Evolutionary conservation across 2,329 filamentous ascomycete species (phyloP).

Genomic region (Colletotrichum lindemuthianum): DNA sequence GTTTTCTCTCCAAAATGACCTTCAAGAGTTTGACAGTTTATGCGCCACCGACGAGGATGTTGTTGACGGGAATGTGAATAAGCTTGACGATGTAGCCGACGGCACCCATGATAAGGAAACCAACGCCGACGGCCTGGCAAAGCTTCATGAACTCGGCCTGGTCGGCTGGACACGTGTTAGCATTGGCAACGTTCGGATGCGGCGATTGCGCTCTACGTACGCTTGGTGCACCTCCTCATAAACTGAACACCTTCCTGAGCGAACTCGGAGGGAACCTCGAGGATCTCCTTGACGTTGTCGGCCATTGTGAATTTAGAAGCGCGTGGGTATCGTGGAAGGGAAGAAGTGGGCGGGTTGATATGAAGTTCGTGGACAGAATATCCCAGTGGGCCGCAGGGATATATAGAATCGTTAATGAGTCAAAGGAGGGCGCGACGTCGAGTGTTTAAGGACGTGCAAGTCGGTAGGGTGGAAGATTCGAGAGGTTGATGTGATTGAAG

Average conservation of each 20-base stretch:
- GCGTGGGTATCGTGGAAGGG: slow-evolving; percentile 28
- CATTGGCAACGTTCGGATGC: not conserved
- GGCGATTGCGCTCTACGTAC: slow-evolving; percentile 49
- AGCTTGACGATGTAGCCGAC: slow-evolving; percentile 78
- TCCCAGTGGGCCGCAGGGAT: slow-evolving; percentile 27
- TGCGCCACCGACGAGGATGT: slow-evolving; percentile 74
- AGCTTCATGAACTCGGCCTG: slow-evolving; percentile 56
- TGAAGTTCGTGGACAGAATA: slow-evolving; percentile 14
- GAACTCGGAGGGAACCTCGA: slow-evolving; percentile 75
- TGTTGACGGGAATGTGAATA: slow-evolving; percentile 77
- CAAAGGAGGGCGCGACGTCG: slow-evolving; percentile 28
- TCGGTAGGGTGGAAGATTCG: slow-evolving; percentile 34
- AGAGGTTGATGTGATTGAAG: slow-evolving; percentile 28
- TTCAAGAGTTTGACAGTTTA: slow-evolving; percentile 46
- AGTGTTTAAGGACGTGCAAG: slow-evolving; percentile 32
- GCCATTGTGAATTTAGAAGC: slow-evolving; percentile 58
- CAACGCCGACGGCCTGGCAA: slow-evolving; percentile 71
- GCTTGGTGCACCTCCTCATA: slow-evolving; percentile 71
- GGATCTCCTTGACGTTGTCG: slow-evolving; percentile 75
- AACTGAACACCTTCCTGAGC: slow-evolving; percentile 70
- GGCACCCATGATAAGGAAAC: slow-evolving; percentile 76
- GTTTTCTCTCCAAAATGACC: too few relatives aligned
- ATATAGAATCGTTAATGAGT: slow-evolving; percentile 1
- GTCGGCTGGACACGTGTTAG: slow-evolving; percentile 41
- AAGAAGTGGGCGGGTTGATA: not conserved